Evolutionary conservation across 371 early-diverging fungal genomes (phyloP), one percentile per base, ranked within the genome.

Genomic region (Mortierella sp.): DNA sequence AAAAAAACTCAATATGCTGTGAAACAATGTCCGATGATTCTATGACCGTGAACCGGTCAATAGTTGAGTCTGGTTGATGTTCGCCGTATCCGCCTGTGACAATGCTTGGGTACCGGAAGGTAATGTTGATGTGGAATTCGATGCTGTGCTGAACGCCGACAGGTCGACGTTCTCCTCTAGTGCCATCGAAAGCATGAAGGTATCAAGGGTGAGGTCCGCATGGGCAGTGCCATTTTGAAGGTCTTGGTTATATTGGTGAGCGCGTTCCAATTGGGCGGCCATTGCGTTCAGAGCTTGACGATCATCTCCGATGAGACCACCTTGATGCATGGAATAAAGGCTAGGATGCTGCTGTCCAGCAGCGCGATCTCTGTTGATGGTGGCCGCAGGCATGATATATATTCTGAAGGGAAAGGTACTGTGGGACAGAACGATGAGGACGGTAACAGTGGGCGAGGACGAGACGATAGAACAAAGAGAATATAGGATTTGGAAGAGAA

Each of bases 21-120:
- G 37, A 34, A 14, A 34, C 2, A 4, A 30, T 32, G 51, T 28
- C n/a, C 41, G 23, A 17, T 30, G 15, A 7, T 34, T 11, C 4
- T 23, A 72, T 49, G 72, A 21, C n/a, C 72, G 65, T 15, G 71
- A 64, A 11, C 72, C 72, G 26, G 72, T 52, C 52, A 72, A 32
- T 23, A 72, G 50, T 34, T 53, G 65, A 14, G 66, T 57, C 55
- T 72, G 72, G 37, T 54, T 56, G 37, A 72, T 52, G 24, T 56
- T 34, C 32, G 56, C 54, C 12, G 56, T 23, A 6, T 28, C 31
- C 9, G 50, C 30, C 17, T 41, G 31, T 24, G 34, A 47, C 24
- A 23, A 21, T 21, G 51, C 39, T 49, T 50, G 60, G n/a, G 39
- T 49, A 14, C 19, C 49, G 49, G 30, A 48, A 17, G 2, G 34